phyloP scores from a whole-genome alignment of 2,329 filamentous ascomycete genomes.

The Diaporthe ilicicola region DNA sequence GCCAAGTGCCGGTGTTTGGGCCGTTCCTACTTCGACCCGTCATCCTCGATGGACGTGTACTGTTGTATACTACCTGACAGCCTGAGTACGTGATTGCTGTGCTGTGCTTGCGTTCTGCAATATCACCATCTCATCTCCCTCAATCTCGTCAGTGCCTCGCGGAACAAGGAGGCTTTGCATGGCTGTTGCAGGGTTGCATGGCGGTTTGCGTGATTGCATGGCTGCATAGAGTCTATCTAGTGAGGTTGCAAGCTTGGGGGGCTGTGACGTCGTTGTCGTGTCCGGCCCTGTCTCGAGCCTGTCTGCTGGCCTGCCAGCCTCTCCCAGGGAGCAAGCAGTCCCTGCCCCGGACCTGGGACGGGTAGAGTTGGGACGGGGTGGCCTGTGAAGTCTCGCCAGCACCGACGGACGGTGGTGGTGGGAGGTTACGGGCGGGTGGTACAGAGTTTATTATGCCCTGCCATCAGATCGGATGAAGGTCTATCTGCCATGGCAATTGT shows the following conservation, averaged over 20 bases:
- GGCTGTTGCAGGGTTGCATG: not conserved
- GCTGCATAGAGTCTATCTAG: not conserved
- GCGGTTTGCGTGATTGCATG: not conserved
- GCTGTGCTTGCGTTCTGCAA: not conserved
- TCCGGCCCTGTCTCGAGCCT: constrained; percentile 12
- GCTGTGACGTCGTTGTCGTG: constrained; percentile 19
- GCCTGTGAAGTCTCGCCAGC: constrained; percentile 17
- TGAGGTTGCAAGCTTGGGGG: not conserved
- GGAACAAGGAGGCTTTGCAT: not conserved
- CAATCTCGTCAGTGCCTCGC: not conserved
- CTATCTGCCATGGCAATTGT: not conserved
- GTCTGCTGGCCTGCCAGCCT: constrained; percentile 3
- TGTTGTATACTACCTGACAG: too few relatives aligned
- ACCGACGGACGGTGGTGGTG: constrained; percentile 4
- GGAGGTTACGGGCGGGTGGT: not conserved
- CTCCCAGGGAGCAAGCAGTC: not conserved
- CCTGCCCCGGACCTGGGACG: not conserved
- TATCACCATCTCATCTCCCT: not conserved
- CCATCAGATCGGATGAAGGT: constrained; percentile 10
- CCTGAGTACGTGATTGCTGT: too few relatives aligned
- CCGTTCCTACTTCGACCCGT: constrained; percentile 6
- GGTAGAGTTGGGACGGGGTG: constrained; percentile 1
- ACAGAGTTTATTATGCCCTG: constrained; percentile 19
- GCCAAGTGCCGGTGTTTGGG: constrained; percentile 19
- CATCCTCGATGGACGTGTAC: not conserved